Evolutionary conservation across 768 basidiomycete species (phyloP).

Genomic region (Leccinellum rugosiceps): DNA sequence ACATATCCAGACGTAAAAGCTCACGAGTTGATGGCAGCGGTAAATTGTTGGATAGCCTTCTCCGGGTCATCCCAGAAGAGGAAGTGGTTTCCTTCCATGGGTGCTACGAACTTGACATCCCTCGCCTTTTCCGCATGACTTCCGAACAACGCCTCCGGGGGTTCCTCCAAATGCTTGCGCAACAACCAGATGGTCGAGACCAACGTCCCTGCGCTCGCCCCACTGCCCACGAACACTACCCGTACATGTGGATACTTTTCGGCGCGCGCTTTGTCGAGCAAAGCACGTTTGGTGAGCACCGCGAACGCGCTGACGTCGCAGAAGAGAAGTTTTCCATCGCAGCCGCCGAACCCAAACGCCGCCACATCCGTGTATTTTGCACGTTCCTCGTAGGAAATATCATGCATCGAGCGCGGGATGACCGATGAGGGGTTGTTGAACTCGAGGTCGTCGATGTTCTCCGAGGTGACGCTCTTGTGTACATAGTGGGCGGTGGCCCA

Average conservation of each 20-base stretch:
- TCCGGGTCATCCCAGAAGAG: conserved; percentile 24
- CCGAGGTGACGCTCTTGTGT: conserved; percentile 17
- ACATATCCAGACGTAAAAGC: not conserved
- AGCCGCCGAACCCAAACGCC: conserved; percentile 2
- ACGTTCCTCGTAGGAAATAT: conserved; percentile 13
- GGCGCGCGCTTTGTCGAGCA: conserved; percentile 15
- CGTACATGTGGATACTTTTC: conserved; percentile 9
- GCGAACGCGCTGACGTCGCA: conserved; percentile 10
- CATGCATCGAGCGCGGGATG: conserved; percentile 9
- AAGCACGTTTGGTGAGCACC: conserved; percentile 10
- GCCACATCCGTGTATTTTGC: conserved; percentile 7
- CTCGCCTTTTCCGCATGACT: conserved; percentile 17
- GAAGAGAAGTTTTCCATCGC: conserved; percentile 10
- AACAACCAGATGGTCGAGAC: conserved; percentile 15
- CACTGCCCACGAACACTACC: conserved; percentile 20
- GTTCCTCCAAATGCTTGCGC: conserved; percentile 4
- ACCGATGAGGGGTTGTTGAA: conserved; percentile 3
- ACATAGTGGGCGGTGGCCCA: conserved; percentile 13
- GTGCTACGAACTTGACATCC: conserved; percentile 13
- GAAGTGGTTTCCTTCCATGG: conserved; percentile 24
- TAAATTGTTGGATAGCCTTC: conserved; percentile 19
- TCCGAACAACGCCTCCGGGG: conserved; percentile 9
- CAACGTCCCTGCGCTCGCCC: conserved; percentile 4
- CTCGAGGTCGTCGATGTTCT: conserved; percentile 16
- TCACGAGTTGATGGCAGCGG: conserved; percentile 6